Base-by-base conservation (phyloP, 345 rosid species). In the Corchorus capsularis region DNA sequence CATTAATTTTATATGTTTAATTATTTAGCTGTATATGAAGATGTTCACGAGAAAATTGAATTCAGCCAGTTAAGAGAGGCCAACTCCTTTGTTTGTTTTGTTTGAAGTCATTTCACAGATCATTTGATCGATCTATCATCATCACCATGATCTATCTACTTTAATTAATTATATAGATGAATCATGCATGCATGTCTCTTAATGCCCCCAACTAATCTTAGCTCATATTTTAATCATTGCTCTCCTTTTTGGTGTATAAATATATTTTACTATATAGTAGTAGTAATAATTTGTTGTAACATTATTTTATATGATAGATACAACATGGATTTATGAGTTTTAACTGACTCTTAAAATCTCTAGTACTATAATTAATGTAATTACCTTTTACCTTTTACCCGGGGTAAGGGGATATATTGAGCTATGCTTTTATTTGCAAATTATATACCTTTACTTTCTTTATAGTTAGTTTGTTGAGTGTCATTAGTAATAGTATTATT, bases 121-220 rank as follows among this genome's bases (percentile, higher is more conserved):
- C 80, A 63, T 63, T 37, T 62, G 63, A 74, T 77, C 41, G 52
- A 69, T 9, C 76, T 65, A 72, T 19, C 27, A 39, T 39, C 43
- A 39, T 39, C 43, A 3, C 43, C 43, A 27, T 27, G 50, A 69
- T 13, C 76, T 65, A 72, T 19, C 27, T 66, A 20, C 60, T 43
- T 74, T 63, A 63, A 37, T 73, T 62, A 3, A 20, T 70, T 27
- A 27, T 27, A 27, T 27, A 27, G 27, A 9, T 22, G 37, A 75
- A 32, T 41, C 73, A 72, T 43, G 34, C 73, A 72, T 43, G 34
- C 41, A 41, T 56, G 46, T 72, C 43, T 57, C 63, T 81, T 54
- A 65, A 65, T 73, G 73, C 63, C n/a, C 45, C 79, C 83, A 72
- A 79, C 79, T 79, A 83, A 83, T 78, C 69, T 13, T 70, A 65